phyloP scores from a whole-genome alignment of 768 basidiomycete genomes.

The Boletus vinaceobasis region DNA sequence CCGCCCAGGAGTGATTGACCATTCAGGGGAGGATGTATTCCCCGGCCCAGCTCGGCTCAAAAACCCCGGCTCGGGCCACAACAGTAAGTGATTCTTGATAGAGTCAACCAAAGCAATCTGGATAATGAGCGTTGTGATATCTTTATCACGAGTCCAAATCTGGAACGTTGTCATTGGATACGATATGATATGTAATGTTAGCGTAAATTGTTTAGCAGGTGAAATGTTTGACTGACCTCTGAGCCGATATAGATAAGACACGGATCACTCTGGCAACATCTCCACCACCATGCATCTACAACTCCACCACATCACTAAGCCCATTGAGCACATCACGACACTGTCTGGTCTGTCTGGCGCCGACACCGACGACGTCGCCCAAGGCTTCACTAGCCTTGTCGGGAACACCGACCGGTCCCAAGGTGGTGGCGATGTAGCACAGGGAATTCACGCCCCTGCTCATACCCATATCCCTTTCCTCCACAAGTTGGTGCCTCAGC shows the following conservation, averaged over 20 bases:
- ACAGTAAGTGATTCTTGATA: too few relatives aligned
- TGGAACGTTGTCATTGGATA: too few relatives aligned
- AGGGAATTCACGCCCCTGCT: slow-evolving; percentile 34
- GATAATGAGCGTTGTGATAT: too few relatives aligned
- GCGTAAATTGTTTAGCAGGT: not conserved
- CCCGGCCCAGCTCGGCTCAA: too few relatives aligned
- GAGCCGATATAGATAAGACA: slow-evolving; percentile 6
- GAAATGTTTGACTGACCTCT: not conserved
- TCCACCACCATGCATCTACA: slow-evolving; percentile 13
- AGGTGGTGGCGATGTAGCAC: slow-evolving; percentile 12
- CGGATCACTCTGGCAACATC: not conserved
- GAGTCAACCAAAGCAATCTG: too few relatives aligned
- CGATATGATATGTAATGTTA: too few relatives aligned
- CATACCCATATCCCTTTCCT: slow-evolving; percentile 38
- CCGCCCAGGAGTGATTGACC: too few relatives aligned
- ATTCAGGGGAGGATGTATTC: too few relatives aligned
- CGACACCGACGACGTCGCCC: slow-evolving; percentile 19
- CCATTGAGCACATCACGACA: slow-evolving; percentile 26
- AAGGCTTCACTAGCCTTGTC: slow-evolving; percentile 19
- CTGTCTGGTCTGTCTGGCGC: slow-evolving; percentile 16
- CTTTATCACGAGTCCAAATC: too few relatives aligned
- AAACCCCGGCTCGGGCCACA: too few relatives aligned
- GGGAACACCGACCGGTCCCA: slow-evolving; percentile 14
- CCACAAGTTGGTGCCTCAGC: slow-evolving; percentile 49
- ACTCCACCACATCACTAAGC: slow-evolving; percentile 21